A percentile compares a stretch with the other conserved stretches of the same genome.
Evolutionary conservation across 2,329 filamentous ascomycete species (phyloP).

Genomic region (Elsinoe arachidis): DNA sequence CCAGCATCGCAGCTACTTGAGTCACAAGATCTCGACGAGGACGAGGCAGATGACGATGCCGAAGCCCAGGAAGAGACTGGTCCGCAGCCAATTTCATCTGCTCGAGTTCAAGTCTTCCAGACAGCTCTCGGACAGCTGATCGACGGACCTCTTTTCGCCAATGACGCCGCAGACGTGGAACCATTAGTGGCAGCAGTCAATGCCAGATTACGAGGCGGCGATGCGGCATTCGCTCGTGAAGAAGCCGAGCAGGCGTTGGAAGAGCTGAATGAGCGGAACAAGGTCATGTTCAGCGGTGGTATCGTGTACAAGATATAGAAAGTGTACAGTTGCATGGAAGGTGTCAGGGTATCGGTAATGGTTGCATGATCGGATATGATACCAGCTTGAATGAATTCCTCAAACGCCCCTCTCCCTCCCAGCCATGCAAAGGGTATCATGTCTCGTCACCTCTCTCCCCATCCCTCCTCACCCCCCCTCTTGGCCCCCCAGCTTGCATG

Average conservation of each 20-base stretch:
- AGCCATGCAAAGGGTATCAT: background rate
- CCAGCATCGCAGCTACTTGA: slow-evolving; percentile 62
- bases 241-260: slow-evolving; percentile 73
- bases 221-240: slow-evolving; percentile 52
- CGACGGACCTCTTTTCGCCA: slow-evolving; percentile 72
- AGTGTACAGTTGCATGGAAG: background rate
- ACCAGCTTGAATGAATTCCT: slow-evolving; percentile 2
- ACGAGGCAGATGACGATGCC: slow-evolving; percentile 25
- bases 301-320: slow-evolving; percentile 39
- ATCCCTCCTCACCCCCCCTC: background rate
- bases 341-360: background rate
- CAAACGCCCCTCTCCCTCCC: background rate
- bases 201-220: slow-evolving; percentile 51
- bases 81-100: slow-evolving; percentile 46
- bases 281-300: slow-evolving; percentile 64
- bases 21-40: slow-evolving; percentile 38
- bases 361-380: slow-evolving; percentile 10
- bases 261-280: slow-evolving; percentile 72
- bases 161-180: slow-evolving; percentile 71
- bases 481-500: too few relatives aligned
- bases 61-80: slow-evolving; percentile 31
- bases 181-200: slow-evolving; percentile 75
- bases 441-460: background rate
- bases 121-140: slow-evolving; percentile 74
- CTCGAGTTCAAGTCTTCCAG: slow-evolving; percentile 67